Evolutionary conservation across 768 basidiomycete species (phyloP).

Genomic region (Lactifluus pinguis): DNA sequence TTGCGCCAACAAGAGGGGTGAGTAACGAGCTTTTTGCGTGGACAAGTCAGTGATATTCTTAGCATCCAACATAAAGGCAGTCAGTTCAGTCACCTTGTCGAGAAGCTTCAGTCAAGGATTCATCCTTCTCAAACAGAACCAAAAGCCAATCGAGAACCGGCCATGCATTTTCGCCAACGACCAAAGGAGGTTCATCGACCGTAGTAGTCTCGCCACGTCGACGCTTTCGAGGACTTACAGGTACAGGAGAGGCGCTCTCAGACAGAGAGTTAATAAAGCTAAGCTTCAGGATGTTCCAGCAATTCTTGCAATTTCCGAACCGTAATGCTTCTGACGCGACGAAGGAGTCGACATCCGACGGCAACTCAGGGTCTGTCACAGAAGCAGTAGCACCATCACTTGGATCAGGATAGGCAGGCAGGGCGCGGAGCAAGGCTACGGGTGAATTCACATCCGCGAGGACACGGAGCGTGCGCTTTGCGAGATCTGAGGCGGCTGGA

Average conservation of each 20-base stretch:
- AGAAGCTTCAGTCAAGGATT: constrained; percentile 29
- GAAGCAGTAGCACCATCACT: background rate
- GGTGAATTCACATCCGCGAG: constrained; percentile 17
- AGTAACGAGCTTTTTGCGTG: constrained; percentile 32
- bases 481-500: constrained; percentile 6
- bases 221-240: constrained; percentile 19
- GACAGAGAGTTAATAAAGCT: constrained; percentile 10
- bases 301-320: constrained; percentile 19
- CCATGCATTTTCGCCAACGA: constrained; percentile 61
- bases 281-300: constrained; percentile 19
- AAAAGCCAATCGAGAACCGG: constrained; percentile 62
- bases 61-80: background rate
- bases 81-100: constrained; percentile 33
- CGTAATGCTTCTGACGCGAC: constrained; percentile 16
- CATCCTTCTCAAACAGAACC: constrained; percentile 59
- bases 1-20: constrained; percentile 48
- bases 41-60: background rate
- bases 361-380: background rate
- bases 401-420: constrained; percentile 18
- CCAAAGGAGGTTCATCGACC: constrained; percentile 21
- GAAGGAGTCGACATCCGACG: constrained; percentile 13
- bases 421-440: constrained; percentile 14
- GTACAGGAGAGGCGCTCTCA: background rate
- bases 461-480: constrained; percentile 14
- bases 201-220: constrained; percentile 22